Evolutionary conservation across 352 stramenopile species (phyloP), one percentile per base, ranked within the genome.

Genomic region (Phytophthora chlamydospora): DNA sequence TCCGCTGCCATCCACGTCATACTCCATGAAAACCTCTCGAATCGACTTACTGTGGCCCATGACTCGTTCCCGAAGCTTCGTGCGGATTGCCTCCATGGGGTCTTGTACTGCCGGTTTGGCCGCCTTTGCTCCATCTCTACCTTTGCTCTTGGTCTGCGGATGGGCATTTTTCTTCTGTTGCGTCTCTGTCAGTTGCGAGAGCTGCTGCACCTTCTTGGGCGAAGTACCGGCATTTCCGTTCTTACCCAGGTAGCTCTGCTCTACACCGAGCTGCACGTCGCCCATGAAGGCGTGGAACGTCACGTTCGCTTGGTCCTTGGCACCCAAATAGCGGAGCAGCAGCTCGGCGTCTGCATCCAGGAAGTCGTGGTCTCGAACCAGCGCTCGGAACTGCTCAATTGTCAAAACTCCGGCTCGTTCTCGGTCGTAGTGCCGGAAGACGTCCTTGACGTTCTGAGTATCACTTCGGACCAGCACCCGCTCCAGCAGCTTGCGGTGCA

Each of bases 41-140:
- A 91, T 91, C 16, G 71, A 88, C 59, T 91, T 91, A 67, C 65
- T 86, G n/a, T 83, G 69, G 0, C 79, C 82, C 69, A 91, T 88
- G 6, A 89, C 78, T 39, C 82, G 75, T 49, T 91, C 75, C 0
- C 79, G 71, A 8, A 91, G 49, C 58, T 86, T 84, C 0, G 58
- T 62, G 16, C 82, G 76, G 27, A 91, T 85, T 10, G 43, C 45
- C 39, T 89, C 79, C 63, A 91, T 83, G 11, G 79, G 75, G 27
- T 76, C 71, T 17, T 71, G 58, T 6, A 56, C 41, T 31, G n/a
- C 11, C 6, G 41, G 8, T n/a, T 47, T 72, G 17, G 16, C 6
- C 21, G 21, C 44, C 29, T 31, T 65, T 1, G 40, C 16, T 40
- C 53, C 47, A 24, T 29, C 32, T 50, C 29, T 65, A 0, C 27